Conservation (phyloP, 768 basidiomycete genomes). For the Tulasnella sp. region DNA sequence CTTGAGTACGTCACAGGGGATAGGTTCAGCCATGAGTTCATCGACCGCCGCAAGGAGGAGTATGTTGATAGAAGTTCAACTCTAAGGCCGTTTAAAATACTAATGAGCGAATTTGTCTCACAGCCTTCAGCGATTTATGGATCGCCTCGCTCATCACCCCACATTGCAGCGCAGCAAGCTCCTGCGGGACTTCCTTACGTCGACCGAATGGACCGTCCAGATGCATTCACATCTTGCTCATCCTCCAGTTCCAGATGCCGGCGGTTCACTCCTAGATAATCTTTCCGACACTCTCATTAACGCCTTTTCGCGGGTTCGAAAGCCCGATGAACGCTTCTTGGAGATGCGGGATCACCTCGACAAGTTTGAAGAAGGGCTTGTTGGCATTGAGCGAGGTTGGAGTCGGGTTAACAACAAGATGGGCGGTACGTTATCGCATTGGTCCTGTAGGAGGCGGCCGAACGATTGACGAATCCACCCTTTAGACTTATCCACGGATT, state of each 20-base stretch:
- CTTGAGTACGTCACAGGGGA: slow-evolving; percentile 99
- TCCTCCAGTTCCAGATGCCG: slow-evolving; percentile 78
- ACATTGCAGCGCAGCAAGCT: slow-evolving; percentile 88
- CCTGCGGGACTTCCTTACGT: slow-evolving; percentile 91
- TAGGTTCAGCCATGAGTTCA: slow-evolving; percentile 94
- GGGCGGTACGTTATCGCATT: slow-evolving; percentile 57
- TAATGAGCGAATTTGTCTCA: slow-evolving; percentile 19
- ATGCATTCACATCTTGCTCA: slow-evolving; percentile 97
- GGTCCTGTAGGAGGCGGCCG: not conserved
- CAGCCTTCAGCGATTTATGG: slow-evolving; percentile 88
- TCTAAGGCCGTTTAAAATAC: not conserved
- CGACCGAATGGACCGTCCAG: slow-evolving; percentile 97
- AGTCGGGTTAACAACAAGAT: slow-evolving; percentile 73
- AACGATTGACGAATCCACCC: slow-evolving; percentile 25
- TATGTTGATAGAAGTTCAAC: slow-evolving; percentile 58
- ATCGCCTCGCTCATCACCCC: slow-evolving; percentile 88
- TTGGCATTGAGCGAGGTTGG: slow-evolving; percentile 74
- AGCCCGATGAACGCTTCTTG: slow-evolving; percentile 94
- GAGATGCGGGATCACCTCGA: slow-evolving; percentile 88
- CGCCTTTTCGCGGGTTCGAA: slow-evolving; percentile 91
- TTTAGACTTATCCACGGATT: slow-evolving; percentile 95
- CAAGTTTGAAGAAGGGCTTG: slow-evolving; percentile 93
- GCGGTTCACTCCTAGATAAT: slow-evolving; percentile 83
- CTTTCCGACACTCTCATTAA: slow-evolving; percentile 94
- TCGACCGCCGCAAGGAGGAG: slow-evolving; percentile 71